Percentiles rank a stretch among this genome's conserved stretches.
Evolutionary conservation across 2,329 filamentous ascomycete species (phyloP).

Genomic region (Leptosphaerulina australis): DNA sequence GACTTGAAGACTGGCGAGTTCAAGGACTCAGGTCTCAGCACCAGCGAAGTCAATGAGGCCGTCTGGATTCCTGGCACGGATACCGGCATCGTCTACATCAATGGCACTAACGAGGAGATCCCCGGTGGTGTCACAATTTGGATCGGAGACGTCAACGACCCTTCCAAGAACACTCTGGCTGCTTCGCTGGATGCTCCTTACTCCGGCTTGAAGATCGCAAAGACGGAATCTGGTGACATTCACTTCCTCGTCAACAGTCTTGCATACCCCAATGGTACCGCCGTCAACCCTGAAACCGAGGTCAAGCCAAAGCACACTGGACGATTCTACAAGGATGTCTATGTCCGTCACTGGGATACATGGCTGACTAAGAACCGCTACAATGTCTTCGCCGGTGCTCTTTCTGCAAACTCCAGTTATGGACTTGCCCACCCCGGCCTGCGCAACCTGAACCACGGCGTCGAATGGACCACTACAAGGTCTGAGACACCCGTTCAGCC

Average conservation of each 20-base stretch:
- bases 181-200: constrained; percentile 55
- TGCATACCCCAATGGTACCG: constrained; percentile 70
- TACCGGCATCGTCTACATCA: constrained; percentile 67
- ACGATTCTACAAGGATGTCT: constrained; percentile 74
- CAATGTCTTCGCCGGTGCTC: constrained; percentile 73
- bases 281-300: constrained; percentile 69
- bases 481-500: constrained; percentile 74
- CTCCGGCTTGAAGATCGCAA: constrained; percentile 57
- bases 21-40: constrained; percentile 39
- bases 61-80: constrained; percentile 44
- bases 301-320: constrained; percentile 66
- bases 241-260: constrained; percentile 62
- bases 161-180: constrained; percentile 38
- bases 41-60: constrained; percentile 43
- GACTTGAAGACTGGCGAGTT: constrained; percentile 44
- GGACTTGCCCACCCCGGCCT: constrained; percentile 44
- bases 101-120: constrained; percentile 65
- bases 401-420: constrained; percentile 50
- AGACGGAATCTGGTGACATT: constrained; percentile 48
- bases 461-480: constrained; percentile 59
- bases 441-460: constrained; percentile 65
- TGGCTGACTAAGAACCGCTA: constrained; percentile 73
- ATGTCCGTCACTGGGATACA: constrained; percentile 80
- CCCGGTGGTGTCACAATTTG: constrained; percentile 46
- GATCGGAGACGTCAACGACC: constrained; percentile 42